Conservation (phyloP, 176 grass and related monocot genomes). For the Cocos nucifera region DNA sequence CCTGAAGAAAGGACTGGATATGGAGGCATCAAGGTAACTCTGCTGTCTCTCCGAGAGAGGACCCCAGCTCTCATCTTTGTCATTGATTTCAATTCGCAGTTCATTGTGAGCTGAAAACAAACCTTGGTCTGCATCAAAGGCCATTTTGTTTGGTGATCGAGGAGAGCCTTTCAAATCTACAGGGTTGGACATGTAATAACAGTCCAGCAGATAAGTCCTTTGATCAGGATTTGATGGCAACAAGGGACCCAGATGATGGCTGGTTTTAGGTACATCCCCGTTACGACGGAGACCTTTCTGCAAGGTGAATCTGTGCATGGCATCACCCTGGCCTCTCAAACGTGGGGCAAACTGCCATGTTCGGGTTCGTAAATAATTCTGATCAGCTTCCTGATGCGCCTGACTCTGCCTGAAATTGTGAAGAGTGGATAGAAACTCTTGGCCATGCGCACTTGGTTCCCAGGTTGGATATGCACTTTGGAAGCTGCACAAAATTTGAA, state of each 20-base stretch:
- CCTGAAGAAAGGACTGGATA: constrained; percentile 49
- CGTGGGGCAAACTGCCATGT: constrained; percentile 32
- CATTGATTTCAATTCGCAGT: constrained; percentile 36
- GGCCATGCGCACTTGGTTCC: constrained; percentile 48
- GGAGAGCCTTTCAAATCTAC: constrained; percentile 20
- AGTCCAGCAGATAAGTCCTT: constrained; percentile 44
- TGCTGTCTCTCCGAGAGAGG: constrained; percentile 27
- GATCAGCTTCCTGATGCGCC: constrained; percentile 33
- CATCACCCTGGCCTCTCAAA: constrained; percentile 34
- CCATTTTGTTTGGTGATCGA: constrained; percentile 16
- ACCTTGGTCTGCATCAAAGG: constrained; percentile 7
- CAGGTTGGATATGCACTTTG: constrained; percentile 81
- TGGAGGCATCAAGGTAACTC: constrained; percentile 60
- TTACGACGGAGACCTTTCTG: constrained; percentile 32
- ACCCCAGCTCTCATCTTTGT: constrained; percentile 11
- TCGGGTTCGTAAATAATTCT: constrained; percentile 38
- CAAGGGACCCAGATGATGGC: no score
- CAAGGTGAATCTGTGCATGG: constrained; percentile 25
- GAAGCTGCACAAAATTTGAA: constrained; percentile 45
- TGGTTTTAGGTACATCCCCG: no score
- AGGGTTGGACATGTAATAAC: constrained; percentile 59
- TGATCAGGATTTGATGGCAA: no score
- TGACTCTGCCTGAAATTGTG: constrained; percentile 69
- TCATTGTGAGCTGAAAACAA: constrained; percentile 9
- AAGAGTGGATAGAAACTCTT: constrained; percentile 65